A percentile compares a stretch with the other conserved stretches of the same genome.
phyloP scores from a whole-genome alignment of 2,329 filamentous ascomycete genomes.

The Rhynchosporium graminicola region DNA sequence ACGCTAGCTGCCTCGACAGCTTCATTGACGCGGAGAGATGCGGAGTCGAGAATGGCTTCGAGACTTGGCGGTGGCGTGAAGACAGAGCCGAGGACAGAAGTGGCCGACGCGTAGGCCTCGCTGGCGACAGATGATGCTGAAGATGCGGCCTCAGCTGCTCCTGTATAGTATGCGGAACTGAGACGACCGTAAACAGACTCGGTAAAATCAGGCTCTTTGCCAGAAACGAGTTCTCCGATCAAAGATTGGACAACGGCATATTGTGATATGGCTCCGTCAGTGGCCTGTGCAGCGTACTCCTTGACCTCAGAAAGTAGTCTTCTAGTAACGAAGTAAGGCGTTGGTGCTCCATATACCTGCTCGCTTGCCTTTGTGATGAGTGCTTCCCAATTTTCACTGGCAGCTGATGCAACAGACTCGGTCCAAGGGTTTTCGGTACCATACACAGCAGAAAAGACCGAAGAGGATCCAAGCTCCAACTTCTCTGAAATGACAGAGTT shows the following conservation, averaged over 20 bases:
- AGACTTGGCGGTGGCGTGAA: conserved; percentile 60
- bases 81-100: conserved; percentile 48
- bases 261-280: conserved; percentile 60
- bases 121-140: conserved; percentile 55
- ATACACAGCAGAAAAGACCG: conserved; percentile 28
- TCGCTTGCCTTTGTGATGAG: conserved; percentile 39
- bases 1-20: conserved; percentile 60
- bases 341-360: conserved; percentile 39
- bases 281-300: conserved; percentile 62
- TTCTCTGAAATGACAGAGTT: conserved; percentile 53
- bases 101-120: conserved; percentile 47
- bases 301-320: conserved; percentile 52
- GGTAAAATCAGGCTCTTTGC: conserved; percentile 78
- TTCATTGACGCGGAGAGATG: conserved; percentile 56
- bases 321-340: conserved; percentile 43
- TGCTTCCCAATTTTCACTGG: conserved; percentile 44
- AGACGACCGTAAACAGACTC: conserved; percentile 77
- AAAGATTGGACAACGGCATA: conserved; percentile 71
- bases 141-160: conserved; percentile 46
- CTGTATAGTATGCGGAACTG: conserved; percentile 70
- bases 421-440: conserved; percentile 51
- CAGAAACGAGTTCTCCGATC: conserved; percentile 73
- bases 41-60: conserved; percentile 58
- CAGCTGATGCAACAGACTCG: conserved; percentile 52
- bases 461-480: conserved; percentile 44